Evolutionary conservation across 306 rosid genomes (phyloP).

Genomic region (Sicyos baderoa): DNA sequence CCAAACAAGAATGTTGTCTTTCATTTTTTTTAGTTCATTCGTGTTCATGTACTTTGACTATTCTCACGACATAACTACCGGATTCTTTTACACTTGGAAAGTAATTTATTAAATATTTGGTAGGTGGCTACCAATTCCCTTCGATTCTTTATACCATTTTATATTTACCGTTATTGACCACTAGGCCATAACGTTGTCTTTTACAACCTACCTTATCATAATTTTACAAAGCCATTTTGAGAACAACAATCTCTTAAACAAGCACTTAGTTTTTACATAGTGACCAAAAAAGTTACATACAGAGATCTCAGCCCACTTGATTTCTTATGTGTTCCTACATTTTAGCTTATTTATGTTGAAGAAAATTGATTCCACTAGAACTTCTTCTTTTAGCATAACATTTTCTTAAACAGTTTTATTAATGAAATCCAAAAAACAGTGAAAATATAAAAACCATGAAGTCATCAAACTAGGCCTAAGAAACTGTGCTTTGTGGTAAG

Average conservation of each 20-base stretch:
- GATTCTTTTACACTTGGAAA: not conserved
- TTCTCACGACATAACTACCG: not conserved
- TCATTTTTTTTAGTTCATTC: not conserved
- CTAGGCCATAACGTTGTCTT: not conserved
- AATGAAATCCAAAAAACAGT: not conserved
- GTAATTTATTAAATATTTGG: not conserved
- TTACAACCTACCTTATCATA: not conserved
- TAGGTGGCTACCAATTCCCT: not conserved
- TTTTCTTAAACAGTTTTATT: not conserved
- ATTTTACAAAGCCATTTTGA: not conserved
- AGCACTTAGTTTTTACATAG: not conserved
- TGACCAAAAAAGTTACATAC: not conserved
- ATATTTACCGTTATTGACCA: not conserved
- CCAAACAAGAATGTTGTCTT: not conserved
- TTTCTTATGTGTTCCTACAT: not conserved
- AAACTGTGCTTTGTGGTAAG: not conserved
- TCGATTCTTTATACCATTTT: not conserved
- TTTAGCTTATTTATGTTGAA: not conserved
- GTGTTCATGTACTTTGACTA: not conserved
- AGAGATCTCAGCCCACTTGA: not conserved
- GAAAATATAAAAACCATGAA: not conserved
- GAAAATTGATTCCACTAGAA: not conserved
- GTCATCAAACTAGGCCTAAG: not conserved
- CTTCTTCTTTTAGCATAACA: not conserved
- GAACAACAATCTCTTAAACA: not conserved